Evolutionary conservation across 306 rosid genomes (phyloP), one percentile per base, ranked within the genome.

Genomic region (Cicer arietinum): DNA sequence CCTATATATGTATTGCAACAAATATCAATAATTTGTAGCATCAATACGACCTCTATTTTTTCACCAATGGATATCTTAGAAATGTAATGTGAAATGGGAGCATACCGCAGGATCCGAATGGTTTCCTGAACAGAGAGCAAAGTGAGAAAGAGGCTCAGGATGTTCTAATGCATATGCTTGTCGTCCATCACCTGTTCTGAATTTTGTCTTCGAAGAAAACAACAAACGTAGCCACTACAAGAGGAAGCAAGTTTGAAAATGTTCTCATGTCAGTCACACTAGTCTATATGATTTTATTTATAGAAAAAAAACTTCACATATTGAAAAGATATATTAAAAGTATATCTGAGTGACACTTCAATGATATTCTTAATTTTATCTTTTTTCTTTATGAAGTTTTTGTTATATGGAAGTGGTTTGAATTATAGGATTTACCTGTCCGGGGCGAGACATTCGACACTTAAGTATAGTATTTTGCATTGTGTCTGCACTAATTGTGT

Each of bases 91-190:
- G 80, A 74, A 59, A 4, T 37, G 42, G 76, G 71, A 64, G 45
- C 66, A 60, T 92, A 94, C 99, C 86, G 97, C 95, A 3, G 99
- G 96, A 79, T 94, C 99, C 46, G 96, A 94, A 83, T 92, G 99
- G 92, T 88, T 89, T 82, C 96, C 99, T 0, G 96, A 87, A 79
- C 93, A 92, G 64, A 94, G 96, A 8, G 91, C 96, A 40, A 94
- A 92, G 80, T 89, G 92, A 51, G 94, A 77, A 77, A 92, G 99
- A 64, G 96, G 96, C 77, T 94, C 99, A 39, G 90, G 81, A 74
- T 71, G 90, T 58, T 86, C 82, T 6, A 94, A 68, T 17, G 85
- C 84, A 77, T 88, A 92, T 43, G 84, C 89, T 82, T 78, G 88
- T 75, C 95, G 77, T 63, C 85, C 86, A 77, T 92, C 95, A 67